Evolutionary conservation across 2,329 filamentous ascomycete genomes (phyloP), one percentile per base, ranked within the genome.

Genomic region (Zymoseptoria brevis): DNA sequence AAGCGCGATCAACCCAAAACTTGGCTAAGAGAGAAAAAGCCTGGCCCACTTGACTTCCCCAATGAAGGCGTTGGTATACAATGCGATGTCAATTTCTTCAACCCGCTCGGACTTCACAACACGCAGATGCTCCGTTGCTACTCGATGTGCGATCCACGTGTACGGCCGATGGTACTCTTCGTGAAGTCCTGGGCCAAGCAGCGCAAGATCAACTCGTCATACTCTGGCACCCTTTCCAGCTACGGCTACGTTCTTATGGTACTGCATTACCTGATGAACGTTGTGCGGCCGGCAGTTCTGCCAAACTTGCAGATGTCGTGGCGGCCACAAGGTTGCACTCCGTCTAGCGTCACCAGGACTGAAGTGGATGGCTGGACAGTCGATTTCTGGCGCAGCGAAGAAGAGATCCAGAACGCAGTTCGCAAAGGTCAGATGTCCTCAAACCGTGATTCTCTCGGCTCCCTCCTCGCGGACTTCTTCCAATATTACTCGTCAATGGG

Each of bases 221-320:
- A 95, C 70, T 86, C 87, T 45, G 91, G 92, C 50, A 95, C 90
- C 0, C 77, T 96, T 19, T 92, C 88, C 56, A 93, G 89, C 65
- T 96, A 96, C 68, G 91, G 92, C 54, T 96, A 93, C 73, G 90
- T 94, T 4, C 77, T 96, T 48, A 96, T 96, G 91, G 86, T 95
- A 4, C 77, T 96, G 16, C 92, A 96, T 74, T 96, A 93, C 69
- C 82, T 96, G 26, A 85, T 94, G 69, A 96, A 96, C 66, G 74
- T 96, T 56, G 88, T 83, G 0, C 79, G 84, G 53, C 91, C 92
- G 0, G 90, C 90, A 57, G 88, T 96, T 19, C 85, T 90, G 59
- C 90, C 89, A 0, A 96, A 96, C 68, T 80, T 96, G 1, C 90
- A 95, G 70, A 75, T 80, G 21, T 57, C 77, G 81, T 66, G 77